phyloP scores from a whole-genome alignment of 202 grass and related monocot species.

The Cymbopogon flexuosus region DNA sequence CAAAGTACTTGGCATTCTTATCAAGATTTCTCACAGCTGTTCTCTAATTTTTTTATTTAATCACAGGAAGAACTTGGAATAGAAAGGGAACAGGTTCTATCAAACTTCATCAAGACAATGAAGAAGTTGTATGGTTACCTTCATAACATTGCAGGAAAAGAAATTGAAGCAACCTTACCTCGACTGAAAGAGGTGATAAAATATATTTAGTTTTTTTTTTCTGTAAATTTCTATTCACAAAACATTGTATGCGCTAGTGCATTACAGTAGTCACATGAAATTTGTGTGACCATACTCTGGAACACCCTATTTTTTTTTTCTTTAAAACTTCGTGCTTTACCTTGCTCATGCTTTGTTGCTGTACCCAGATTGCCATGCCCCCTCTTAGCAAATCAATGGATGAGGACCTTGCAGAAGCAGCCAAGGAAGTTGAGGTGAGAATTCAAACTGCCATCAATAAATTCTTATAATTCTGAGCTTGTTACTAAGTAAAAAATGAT shows the following conservation, averaged over 20 bases:
- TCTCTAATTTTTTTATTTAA: constrained; percentile 4
- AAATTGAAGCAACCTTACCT: constrained; percentile 75
- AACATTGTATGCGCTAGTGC: neutral
- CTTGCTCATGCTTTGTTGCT: neutral
- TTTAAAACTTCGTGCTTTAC: constrained; percentile 4
- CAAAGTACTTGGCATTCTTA: constrained; percentile 4
- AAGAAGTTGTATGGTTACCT: constrained; percentile 75
- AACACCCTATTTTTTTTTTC: neutral
- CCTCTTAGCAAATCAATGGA: constrained; percentile 82
- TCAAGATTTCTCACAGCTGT: constrained; percentile 3
- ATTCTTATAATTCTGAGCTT: neutral
- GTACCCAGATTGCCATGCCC: constrained; percentile 55
- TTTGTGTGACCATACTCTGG: neutral
- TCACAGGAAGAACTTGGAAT: constrained; percentile 76
- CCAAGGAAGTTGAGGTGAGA: constrained; percentile 69
- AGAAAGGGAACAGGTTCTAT: constrained; percentile 89
- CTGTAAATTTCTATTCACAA: neutral
- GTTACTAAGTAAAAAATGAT: neutral
- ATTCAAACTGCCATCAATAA: neutral
- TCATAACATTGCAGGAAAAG: constrained; percentile 54
- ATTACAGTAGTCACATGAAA: neutral
- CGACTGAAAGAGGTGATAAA: constrained; percentile 74
- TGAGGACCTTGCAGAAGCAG: constrained; percentile 82
- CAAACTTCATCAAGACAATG: constrained; percentile 88
- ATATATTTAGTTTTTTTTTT: constrained; percentile 1